phyloP scores from a whole-genome alignment of 495 filamentous ascomycete species.

The Penicillium parvum region DNA sequence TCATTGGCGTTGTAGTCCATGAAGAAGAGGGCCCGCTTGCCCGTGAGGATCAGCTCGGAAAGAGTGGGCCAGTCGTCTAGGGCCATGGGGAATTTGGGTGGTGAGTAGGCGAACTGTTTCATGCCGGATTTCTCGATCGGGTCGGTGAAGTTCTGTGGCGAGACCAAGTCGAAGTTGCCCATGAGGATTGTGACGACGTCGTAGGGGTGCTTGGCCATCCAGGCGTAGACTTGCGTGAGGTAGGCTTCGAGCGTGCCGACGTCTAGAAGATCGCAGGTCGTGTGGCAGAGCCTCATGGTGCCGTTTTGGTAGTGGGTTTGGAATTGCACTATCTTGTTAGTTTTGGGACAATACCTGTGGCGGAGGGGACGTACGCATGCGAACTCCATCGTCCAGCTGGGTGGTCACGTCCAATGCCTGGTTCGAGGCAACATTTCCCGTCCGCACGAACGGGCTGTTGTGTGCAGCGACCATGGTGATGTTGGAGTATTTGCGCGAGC shows the following conservation, averaged over 20 bases:
- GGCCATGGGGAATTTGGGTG: conserved; percentile 62
- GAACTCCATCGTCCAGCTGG: conserved; percentile 83
- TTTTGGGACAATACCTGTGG: not conserved
- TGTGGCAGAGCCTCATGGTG: conserved; percentile 66
- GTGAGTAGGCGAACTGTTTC: conserved; percentile 63
- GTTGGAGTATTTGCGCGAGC: conserved; percentile 76
- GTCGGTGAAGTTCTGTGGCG: conserved; percentile 53
- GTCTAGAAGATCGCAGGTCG: conserved; percentile 72
- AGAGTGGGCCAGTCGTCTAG: conserved; percentile 82
- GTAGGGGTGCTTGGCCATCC: conserved; percentile 75
- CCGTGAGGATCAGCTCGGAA: conserved; percentile 66
- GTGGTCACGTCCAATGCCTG: conserved; percentile 63
- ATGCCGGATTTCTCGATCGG: conserved; percentile 67
- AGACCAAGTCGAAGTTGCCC: conserved; percentile 71
- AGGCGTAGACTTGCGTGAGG: conserved; percentile 61
- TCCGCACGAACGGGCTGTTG: conserved; percentile 75
- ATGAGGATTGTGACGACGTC: conserved; percentile 90
- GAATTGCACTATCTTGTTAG: conserved; percentile 60
- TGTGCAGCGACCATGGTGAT: conserved; percentile 84
- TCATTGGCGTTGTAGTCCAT: conserved; percentile 86
- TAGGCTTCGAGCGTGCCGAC: conserved; percentile 73
- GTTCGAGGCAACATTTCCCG: conserved; percentile 72
- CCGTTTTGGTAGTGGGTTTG: conserved; percentile 69
- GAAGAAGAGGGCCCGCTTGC: conserved; percentile 60
- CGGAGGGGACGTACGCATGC: conserved; percentile 56